Evolutionary conservation across 106 monocot species (phyloP).

Genomic region (Gastrodia elata): DNA sequence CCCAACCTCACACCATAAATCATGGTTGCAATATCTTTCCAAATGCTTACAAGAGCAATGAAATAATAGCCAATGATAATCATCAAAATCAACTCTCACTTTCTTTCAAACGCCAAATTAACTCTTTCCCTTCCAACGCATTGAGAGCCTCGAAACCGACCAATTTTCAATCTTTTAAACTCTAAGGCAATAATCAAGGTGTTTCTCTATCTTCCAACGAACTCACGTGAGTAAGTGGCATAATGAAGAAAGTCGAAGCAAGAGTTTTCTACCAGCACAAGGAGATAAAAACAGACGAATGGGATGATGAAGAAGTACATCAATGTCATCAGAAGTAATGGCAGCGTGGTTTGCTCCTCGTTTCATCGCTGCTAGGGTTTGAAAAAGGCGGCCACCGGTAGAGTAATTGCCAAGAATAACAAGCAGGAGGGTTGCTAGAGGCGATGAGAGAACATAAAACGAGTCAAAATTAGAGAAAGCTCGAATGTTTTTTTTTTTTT

Average conservation of each 20-base stretch:
- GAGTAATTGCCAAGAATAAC: too few species aligned
- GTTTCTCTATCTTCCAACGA: not conserved
- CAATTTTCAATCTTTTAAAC: not conserved
- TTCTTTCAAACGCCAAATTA: not conserved
- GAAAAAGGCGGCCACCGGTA: not conserved
- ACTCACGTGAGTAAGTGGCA: not conserved
- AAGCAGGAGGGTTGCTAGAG: too few species aligned
- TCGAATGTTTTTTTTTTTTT: too few species aligned
- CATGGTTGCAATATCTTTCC: not conserved
- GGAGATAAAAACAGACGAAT: not conserved
- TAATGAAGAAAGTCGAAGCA: not conserved
- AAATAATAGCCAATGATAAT: not conserved
- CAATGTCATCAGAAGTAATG: not conserved
- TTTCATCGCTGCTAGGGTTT: not conserved
- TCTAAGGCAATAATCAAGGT: not conserved
- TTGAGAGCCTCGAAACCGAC: not conserved
- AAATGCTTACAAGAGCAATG: not conserved
- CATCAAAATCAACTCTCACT: not conserved
- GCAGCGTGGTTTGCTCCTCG: not conserved
- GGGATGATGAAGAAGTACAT: slow-evolving; percentile 5
- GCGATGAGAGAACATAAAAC: too few species aligned
- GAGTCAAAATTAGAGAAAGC: too few species aligned
- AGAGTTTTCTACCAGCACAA: not conserved
- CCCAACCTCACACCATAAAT: not conserved
- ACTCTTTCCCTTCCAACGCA: not conserved